A percentile compares a stretch with the other conserved stretches of the same genome.
phyloP scores from a whole-genome alignment of 2,329 filamentous ascomycete species.

The Blumeria graminis region DNA sequence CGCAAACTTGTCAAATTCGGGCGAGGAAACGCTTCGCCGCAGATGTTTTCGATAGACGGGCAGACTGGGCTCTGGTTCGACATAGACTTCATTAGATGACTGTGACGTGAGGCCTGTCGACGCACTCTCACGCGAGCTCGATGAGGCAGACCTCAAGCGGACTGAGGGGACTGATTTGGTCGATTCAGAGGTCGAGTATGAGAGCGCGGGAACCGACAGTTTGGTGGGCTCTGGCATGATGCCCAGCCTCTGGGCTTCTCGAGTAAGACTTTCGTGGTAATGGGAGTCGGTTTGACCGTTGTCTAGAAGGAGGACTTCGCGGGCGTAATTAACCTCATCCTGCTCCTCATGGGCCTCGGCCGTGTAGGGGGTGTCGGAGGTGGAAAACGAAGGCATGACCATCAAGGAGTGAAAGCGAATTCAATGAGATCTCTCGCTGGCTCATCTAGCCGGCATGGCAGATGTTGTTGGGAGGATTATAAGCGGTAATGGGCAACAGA shows the following conservation, averaged over 20 bases:
- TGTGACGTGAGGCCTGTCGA: conserved; percentile 13
- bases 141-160: conserved; percentile 11
- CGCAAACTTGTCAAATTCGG: conserved; percentile 13
- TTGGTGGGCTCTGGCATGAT: conserved; percentile 9
- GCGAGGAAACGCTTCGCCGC: conserved; percentile 12
- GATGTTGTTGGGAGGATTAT: too few relatives aligned
- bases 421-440: too few relatives aligned
- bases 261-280: conserved; percentile 9
- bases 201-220: conserved; percentile 4
- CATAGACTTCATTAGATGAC: conserved; percentile 8
- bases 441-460: too few relatives aligned
- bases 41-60: conserved; percentile 5
- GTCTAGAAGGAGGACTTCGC: conserved; percentile 13
- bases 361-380: too few relatives aligned
- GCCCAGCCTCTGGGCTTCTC: conserved; percentile 12
- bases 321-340: conserved; percentile 11
- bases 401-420: too few relatives aligned
- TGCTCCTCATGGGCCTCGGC: conserved; percentile 6
- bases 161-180: conserved; percentile 7
- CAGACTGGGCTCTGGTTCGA: conserved; percentile 2
- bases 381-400: too few relatives aligned
- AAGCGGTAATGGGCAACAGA: too few relatives aligned
- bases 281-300: conserved; percentile 9
- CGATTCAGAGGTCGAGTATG: conserved; percentile 9
- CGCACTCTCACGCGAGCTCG: conserved; percentile 9